Evolutionary conservation across 208 protist species (phyloP).

Genomic region (Acanthamoeba royreba): DNA sequence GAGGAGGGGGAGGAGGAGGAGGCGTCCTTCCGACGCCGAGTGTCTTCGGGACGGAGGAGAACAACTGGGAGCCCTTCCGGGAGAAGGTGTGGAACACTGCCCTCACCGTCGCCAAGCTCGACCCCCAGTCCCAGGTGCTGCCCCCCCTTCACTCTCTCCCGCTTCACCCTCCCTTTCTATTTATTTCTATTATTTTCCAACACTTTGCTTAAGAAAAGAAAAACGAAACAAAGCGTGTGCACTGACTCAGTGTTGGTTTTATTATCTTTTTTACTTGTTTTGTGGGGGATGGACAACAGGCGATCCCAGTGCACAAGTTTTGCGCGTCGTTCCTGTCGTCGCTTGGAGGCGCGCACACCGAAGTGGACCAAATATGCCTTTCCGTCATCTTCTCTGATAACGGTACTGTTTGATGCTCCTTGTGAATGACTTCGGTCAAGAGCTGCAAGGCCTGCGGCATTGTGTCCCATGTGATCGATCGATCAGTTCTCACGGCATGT

Average conservation of each 20-base stretch:
- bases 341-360: neutral
- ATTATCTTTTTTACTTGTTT: neutral
- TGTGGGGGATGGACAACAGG: neutral
- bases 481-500: neutral
- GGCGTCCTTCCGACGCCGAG: no score
- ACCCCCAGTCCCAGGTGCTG: neutral
- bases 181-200: neutral
- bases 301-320: slow-evolving; percentile 13
- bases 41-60: slow-evolving; percentile 8
- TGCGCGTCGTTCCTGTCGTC: slow-evolving; percentile 10
- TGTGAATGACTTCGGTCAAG: neutral
- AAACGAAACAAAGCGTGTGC: neutral
- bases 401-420: neutral
- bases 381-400: slow-evolving; percentile 40
- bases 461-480: neutral
- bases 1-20: no score
- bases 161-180: neutral
- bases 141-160: neutral
- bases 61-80: neutral
- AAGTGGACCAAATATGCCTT: slow-evolving; percentile 17
- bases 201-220: neutral
- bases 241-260: neutral
- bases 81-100: neutral
- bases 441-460: no score
- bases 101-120: neutral